A percentile compares a stretch with the other conserved stretches of the same genome.
Conservation (phyloP, 2,329 filamentous ascomycete species). For the Byssochlamys sp. region DNA sequence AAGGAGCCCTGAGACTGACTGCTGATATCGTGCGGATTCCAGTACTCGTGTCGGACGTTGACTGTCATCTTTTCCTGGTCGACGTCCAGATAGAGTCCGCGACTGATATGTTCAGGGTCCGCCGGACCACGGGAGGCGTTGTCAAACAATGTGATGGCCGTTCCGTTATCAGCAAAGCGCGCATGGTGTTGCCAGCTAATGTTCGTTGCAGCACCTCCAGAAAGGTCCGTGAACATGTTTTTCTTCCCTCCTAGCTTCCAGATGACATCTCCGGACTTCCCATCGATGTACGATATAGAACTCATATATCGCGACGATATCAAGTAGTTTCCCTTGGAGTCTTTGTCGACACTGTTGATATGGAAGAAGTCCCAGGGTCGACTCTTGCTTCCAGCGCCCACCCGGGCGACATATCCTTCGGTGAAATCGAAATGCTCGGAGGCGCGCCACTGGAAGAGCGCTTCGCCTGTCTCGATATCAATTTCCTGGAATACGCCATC, state of each 20-base stretch:
- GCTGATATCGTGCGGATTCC: conserved; percentile 29
- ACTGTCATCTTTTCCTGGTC: conserved; percentile 37
- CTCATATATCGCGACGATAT: conserved; percentile 44
- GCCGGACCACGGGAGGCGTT: conserved; percentile 23
- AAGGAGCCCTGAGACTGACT: conserved; percentile 36
- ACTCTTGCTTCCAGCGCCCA: conserved; percentile 9
- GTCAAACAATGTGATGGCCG: conserved; percentile 33
- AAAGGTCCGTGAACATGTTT: conserved; percentile 37
- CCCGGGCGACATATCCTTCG: conserved; percentile 13
- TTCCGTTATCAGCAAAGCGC: conserved; percentile 29
- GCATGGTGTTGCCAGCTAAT: conserved; percentile 44
- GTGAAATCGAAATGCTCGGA: conserved; percentile 33
- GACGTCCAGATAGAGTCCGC: conserved; percentile 38
- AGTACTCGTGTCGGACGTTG: conserved; percentile 30
- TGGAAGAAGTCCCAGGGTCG: conserved; percentile 47
- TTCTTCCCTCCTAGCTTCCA: conserved; percentile 46
- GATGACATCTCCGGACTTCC: conserved; percentile 38
- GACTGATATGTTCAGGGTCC: conserved; percentile 23
- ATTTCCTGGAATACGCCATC: conserved; percentile 39
- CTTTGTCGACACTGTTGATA: conserved; percentile 48
- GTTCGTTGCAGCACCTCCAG: conserved; percentile 30
- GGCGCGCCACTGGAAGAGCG: conserved; percentile 41
- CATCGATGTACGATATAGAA: conserved; percentile 40
- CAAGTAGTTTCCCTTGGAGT: conserved; percentile 42
- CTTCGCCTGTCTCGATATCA: conserved; percentile 34